Evolutionary conservation across 441 rosid genomes (phyloP).

Genomic region (Francoa sonchifolia): DNA sequence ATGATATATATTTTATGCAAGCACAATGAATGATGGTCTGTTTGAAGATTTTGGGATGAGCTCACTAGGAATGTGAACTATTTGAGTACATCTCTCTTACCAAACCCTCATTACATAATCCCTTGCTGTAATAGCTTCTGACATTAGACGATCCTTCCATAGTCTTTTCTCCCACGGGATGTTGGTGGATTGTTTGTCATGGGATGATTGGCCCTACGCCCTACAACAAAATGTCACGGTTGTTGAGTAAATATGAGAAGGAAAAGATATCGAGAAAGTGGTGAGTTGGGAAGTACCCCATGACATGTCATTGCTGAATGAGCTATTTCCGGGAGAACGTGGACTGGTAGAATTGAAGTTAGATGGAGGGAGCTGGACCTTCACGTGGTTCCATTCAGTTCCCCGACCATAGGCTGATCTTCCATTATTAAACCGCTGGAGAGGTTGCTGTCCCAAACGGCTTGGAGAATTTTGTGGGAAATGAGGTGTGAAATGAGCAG

Average conservation of each 20-base stretch:
- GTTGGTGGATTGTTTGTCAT: constrained; percentile 58
- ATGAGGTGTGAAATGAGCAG: constrained; percentile 43
- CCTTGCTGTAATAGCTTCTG: constrained; percentile 23
- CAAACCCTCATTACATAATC: constrained; percentile 41
- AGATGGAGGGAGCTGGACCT: constrained; percentile 57
- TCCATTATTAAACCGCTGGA: constrained; percentile 42
- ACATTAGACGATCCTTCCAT: constrained; percentile 66
- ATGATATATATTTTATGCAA: constrained; percentile 39
- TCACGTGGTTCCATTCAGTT: constrained; percentile 62
- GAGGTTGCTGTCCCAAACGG: constrained; percentile 82
- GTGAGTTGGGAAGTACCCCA: constrained; percentile 64
- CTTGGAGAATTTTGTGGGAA: constrained; percentile 71
- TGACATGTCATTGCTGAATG: constrained; percentile 50
- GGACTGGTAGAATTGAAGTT: constrained; percentile 49
- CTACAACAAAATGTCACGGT: constrained; percentile 28
- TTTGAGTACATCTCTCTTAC: constrained; percentile 36
- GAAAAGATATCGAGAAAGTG: background rate
- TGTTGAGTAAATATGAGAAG: background rate
- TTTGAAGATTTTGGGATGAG: constrained; percentile 35
- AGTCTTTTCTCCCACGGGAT: constrained; percentile 85
- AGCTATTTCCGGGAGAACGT: constrained; percentile 74
- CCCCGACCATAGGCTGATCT: constrained; percentile 41
- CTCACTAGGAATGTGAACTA: constrained; percentile 61
- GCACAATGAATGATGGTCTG: constrained; percentile 56
- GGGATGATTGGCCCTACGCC: constrained; percentile 71